Conservation (phyloP, 2,329 filamentous ascomycete species). For the Cladosporium sp. region DNA sequence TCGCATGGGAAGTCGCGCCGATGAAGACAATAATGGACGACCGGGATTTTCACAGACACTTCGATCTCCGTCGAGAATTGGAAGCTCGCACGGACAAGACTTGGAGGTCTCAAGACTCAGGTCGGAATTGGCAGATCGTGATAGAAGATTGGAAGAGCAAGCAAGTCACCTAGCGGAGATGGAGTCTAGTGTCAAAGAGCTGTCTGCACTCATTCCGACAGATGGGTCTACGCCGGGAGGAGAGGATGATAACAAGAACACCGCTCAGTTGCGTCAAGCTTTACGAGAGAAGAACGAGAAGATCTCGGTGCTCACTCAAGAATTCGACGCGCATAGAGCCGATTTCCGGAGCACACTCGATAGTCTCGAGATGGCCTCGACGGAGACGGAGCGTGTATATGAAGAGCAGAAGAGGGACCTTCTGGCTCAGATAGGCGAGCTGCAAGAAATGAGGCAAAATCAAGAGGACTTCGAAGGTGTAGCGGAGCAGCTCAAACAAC, state of each 20-base stretch:
- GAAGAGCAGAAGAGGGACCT: conserved; percentile 87
- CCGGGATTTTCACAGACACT: conserved; percentile 33
- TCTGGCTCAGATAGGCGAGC: conserved; percentile 69
- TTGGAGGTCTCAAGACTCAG: conserved; percentile 72
- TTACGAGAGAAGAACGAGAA: conserved; percentile 95
- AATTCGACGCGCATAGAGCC: conserved; percentile 91
- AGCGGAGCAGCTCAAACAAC: conserved; percentile 83
- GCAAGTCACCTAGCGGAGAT: conserved; percentile 78
- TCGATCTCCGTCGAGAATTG: conserved; percentile 35
- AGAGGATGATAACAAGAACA: conserved; percentile 36
- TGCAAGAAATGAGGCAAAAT: conserved; percentile 72
- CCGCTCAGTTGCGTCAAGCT: conserved; percentile 67
- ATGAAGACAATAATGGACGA: conserved; percentile 18
- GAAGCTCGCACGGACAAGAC: conserved; percentile 40
- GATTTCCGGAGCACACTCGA: conserved; percentile 97
- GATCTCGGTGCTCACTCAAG: conserved; percentile 84
- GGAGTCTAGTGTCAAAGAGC: conserved; percentile 79
- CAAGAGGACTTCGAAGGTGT: conserved; percentile 89
- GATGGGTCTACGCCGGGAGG: conserved; percentile 26
- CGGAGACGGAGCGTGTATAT: conserved; percentile 93
- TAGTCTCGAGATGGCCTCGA: conserved; percentile 89
- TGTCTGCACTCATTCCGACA: conserved; percentile 66
- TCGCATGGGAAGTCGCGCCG: conserved; percentile 39
- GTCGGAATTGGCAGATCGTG: conserved; percentile 73
- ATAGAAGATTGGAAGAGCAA: conserved; percentile 85